These are phyloP conservation scores for Amaranthus tricolor DNA, from an alignment of 179 eudicot species.

Conservation along the genomic window DNA sequence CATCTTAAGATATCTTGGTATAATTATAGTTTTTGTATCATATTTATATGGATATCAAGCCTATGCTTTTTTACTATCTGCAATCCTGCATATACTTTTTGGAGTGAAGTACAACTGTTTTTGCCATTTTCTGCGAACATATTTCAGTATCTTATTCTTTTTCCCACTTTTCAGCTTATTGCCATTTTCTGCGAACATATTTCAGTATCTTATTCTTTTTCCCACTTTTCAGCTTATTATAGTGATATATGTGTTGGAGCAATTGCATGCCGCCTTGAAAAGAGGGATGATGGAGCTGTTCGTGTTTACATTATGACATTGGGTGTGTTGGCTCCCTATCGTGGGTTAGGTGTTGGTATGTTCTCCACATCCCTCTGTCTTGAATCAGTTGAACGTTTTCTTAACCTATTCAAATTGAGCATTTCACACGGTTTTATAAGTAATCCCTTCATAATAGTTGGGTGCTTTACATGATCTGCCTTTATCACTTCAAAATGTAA, in stretches of 20 bases:
- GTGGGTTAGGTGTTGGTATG: conserved; percentile 92
- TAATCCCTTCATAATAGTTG: no score
- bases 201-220: conserved; percentile 10
- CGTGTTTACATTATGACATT: conserved; percentile 93
- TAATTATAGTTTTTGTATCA: no score
- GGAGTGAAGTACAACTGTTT: neutral
- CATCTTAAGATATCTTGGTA: no score
- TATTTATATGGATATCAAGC: no score
- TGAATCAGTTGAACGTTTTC: no score
- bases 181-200: conserved; percentile 4
- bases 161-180: conserved; percentile 59
- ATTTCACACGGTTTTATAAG: no score
- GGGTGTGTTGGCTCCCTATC: conserved; percentile 97
- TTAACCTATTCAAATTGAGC: no score
- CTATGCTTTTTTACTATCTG: no score
- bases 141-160: conserved; percentile 11
- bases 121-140: neutral
- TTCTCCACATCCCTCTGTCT: neutral
- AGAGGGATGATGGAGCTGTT: conserved; percentile 72
- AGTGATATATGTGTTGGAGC: conserved; percentile 93
- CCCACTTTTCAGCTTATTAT: conserved; percentile 66
- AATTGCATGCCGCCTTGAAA: conserved; percentile 86
- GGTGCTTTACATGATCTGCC: no score
- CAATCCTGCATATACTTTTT: neutral
- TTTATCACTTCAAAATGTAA: no score